phyloP scores from a whole-genome alignment of 441 rosid species.

The Populus tomentosa region DNA sequence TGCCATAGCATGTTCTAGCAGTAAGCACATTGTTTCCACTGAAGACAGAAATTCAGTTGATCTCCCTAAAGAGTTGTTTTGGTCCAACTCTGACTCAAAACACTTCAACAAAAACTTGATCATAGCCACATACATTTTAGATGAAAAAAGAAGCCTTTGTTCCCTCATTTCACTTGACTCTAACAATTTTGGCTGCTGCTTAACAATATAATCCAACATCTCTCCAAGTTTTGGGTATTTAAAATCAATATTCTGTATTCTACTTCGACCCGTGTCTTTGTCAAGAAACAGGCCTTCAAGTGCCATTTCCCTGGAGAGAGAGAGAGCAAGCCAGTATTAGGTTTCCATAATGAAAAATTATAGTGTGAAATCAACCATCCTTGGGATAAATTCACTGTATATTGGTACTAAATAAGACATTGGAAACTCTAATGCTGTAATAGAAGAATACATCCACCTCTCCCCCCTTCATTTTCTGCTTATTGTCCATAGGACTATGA shows the following conservation, averaged over 20 bases:
- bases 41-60: slow-evolving; percentile 61
- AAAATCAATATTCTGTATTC: slow-evolving; percentile 39
- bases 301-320: slow-evolving; percentile 77
- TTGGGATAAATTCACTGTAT: not conserved
- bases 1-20: slow-evolving; percentile 90
- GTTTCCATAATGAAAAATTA: not conserved
- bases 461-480: not conserved
- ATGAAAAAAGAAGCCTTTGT: slow-evolving; percentile 77
- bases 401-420: not conserved
- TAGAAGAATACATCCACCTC: not conserved
- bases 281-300: slow-evolving; percentile 76
- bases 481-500: not conserved
- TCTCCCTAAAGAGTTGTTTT: slow-evolving; percentile 41
- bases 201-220: slow-evolving; percentile 73
- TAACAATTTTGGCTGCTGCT: slow-evolving; percentile 75
- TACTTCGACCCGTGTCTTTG: slow-evolving; percentile 46
- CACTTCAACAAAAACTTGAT: slow-evolving; percentile 79
- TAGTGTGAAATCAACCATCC: not conserved
- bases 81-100: slow-evolving; percentile 74
- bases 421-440: not conserved
- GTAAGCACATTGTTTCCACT: slow-evolving; percentile 62
- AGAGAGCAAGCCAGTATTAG: not conserved
- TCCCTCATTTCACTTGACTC: slow-evolving; percentile 66
- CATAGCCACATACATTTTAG: slow-evolving; percentile 74
- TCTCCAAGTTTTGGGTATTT: slow-evolving; percentile 71